Percentiles rank a stretch among this genome's conserved stretches.
These are phyloP conservation scores for Tylopilus plumbeoviolaceoides DNA, from an alignment of 768 basidiomycete species.

Conservation along the genomic window DNA sequence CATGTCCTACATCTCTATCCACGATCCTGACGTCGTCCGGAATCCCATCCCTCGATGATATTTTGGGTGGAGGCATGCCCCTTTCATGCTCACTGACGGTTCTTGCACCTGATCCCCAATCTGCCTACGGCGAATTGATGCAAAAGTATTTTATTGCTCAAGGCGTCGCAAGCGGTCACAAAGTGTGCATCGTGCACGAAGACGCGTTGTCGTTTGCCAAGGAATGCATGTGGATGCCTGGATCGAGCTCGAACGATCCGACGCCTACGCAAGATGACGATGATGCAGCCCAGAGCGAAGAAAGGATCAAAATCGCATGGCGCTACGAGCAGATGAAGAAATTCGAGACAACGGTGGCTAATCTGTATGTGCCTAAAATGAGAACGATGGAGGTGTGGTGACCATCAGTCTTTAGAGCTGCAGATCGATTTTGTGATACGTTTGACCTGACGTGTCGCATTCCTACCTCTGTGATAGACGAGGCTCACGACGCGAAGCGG, in stretches of 20 bases:
- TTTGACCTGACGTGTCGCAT: constrained; percentile 73
- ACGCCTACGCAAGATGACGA: constrained; percentile 30
- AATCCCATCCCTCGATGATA: constrained; percentile 89
- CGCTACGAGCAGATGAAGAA: constrained; percentile 91
- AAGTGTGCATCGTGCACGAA: constrained; percentile 61
- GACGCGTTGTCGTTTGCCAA: constrained; percentile 54
- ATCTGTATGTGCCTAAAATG: constrained; percentile 41
- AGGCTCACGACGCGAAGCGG: constrained; percentile 37
- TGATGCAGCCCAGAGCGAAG: constrained; percentile 36
- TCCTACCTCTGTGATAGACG: constrained; percentile 46
- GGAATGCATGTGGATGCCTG: constrained; percentile 79
- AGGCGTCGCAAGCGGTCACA: constrained; percentile 71
- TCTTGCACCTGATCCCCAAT: constrained; percentile 82
- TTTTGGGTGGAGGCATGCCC: constrained; percentile 89
- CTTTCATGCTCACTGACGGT: constrained; percentile 70
- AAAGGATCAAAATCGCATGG: constrained; percentile 94
- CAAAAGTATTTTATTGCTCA: constrained; percentile 89
- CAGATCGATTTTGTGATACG: constrained; percentile 59
- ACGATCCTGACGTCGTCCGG: constrained; percentile 76
- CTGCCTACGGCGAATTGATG: constrained; percentile 79
- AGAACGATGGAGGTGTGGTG: constrained; percentile 4
- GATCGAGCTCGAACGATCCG: constrained; percentile 7
- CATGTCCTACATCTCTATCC: constrained; percentile 52
- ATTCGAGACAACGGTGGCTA: constrained; percentile 80
- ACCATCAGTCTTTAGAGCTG: constrained; percentile 35